Percentiles rank a stretch among this genome's conserved stretches.
Conservation (phyloP, 148 eudicot species). For the Gaultheria prostrata region DNA sequence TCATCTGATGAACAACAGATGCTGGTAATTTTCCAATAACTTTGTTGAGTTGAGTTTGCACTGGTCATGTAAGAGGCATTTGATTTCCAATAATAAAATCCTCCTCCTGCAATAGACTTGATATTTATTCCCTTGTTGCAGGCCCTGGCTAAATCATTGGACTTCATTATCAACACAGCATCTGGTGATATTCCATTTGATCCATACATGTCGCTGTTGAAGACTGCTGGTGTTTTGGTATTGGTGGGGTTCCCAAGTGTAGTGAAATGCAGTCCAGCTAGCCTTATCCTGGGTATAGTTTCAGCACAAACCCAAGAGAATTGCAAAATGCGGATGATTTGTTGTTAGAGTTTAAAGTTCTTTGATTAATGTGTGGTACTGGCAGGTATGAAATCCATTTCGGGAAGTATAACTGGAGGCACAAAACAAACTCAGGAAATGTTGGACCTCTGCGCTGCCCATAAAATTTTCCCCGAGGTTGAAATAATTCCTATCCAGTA, state of each 20-base stretch:
- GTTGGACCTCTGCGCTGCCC: conserved; percentile 70
- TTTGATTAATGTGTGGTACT: conserved; percentile 17
- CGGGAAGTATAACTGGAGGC: conserved; percentile 73
- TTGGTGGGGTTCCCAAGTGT: conserved; percentile 68
- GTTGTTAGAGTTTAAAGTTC: not conserved
- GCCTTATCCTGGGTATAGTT: conserved; percentile 48
- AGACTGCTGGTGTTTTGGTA: conserved; percentile 57
- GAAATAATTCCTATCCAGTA: conserved; percentile 66
- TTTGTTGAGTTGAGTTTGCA: not conserved
- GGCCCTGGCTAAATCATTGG: conserved; percentile 54
- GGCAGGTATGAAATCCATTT: conserved; percentile 61
- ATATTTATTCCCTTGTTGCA: conserved; percentile 24
- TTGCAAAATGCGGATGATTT: not conserved
- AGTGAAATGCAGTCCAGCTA: conserved; percentile 60
- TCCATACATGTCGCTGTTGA: conserved; percentile 56
- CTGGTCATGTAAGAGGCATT: not conserved
- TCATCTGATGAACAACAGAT: conserved; percentile 61
- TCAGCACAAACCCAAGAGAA: not conserved
- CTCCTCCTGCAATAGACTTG: not conserved
- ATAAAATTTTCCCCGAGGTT: conserved; percentile 56
- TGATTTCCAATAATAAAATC: not conserved
- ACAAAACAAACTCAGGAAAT: conserved; percentile 72
- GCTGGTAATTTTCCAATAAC: conserved; percentile 34
- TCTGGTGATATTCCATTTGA: conserved; percentile 76
- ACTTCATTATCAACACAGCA: conserved; percentile 77